Evolutionary conservation across 495 filamentous ascomycete genomes (phyloP), one percentile per base, ranked within the genome.

Genomic region (Usnea hakonensis): DNA sequence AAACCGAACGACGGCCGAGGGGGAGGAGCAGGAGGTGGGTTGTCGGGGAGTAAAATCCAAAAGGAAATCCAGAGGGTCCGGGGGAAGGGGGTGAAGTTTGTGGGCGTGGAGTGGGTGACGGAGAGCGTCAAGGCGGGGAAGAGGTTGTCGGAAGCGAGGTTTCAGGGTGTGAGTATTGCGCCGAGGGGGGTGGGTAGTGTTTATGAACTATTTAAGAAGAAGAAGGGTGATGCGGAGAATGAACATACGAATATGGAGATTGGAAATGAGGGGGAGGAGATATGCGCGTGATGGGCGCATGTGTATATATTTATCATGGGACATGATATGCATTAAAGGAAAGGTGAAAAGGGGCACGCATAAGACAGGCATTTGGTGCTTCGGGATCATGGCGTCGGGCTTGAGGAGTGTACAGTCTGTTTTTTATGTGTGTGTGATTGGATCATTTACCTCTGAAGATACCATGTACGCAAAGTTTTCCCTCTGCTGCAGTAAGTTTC

Each of bases 21-120:
- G 13, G 75, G 74, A 23, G 85, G 87, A 16, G 80, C 79, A 10
- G 92, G 91, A 0, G 92, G 92, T 35, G 91, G 90, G 0, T 76
- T 98, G 13, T 82, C 91, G 3, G 90, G 81, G 13, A 77, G 80
- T 41, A 97, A 97, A 74, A 72, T 95, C 23, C 87, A 97, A 70
- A 88, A 83, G 70, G 92, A 96, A 73, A 87, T 96, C 58, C 69
- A 72, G 41, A 75, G 77, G 48, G 77, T 86, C 5, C 81, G 84
- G 26, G 85, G 85, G 5, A 76, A 77, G 55, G 85, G 81, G 16
- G 76, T 96, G n/a, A 95, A 85, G 78, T 89, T 86, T 70, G 89
- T 98, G 55, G 80, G 79, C 43, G 90, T 87, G 17, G 87, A 95
- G 65, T 97, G 94, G 92, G 60, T 62, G 23, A 26, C 64, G 26